Conservation (phyloP, 768 basidiomycete genomes). For the Cytidiella melzeri region DNA sequence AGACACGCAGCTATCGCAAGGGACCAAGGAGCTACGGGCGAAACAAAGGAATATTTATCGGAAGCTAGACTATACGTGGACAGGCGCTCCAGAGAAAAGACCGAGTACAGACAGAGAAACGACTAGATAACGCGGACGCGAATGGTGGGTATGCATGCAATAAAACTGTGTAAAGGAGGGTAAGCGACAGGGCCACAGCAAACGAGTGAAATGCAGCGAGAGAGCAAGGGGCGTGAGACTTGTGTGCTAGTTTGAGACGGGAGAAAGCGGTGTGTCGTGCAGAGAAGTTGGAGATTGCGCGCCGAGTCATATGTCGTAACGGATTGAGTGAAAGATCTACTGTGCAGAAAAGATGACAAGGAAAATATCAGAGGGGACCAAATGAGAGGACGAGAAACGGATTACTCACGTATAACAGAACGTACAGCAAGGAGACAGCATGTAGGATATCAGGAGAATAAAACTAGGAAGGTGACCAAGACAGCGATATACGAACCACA, state of each 20-base stretch:
- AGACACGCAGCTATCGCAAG: too few relatives aligned
- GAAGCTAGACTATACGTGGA: too few relatives aligned
- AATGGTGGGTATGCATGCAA: not conserved
- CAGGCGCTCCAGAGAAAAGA: too few relatives aligned
- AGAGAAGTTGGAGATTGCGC: slow-evolving; percentile 5
- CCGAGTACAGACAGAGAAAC: not conserved
- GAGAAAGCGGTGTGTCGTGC: slow-evolving; percentile 12
- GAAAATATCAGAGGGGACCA: not conserved
- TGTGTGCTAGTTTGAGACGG: slow-evolving; percentile 11
- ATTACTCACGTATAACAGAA: slow-evolving; percentile 7
- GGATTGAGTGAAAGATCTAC: slow-evolving; percentile 11
- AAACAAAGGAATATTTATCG: too few relatives aligned
- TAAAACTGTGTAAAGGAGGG: slow-evolving; percentile 7
- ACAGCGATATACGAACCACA: slow-evolving; percentile 8
- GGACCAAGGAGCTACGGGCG: too few relatives aligned
- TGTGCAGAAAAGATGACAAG: not conserved
- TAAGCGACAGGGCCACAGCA: slow-evolving; percentile 10
- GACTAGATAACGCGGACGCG: not conserved
- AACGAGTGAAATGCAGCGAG: slow-evolving; percentile 14
- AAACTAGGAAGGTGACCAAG: slow-evolving; percentile 11
- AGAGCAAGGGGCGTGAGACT: slow-evolving; percentile 10
- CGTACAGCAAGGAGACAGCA: slow-evolving; percentile 12
- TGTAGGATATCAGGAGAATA: slow-evolving; percentile 12
- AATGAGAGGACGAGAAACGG: not conserved
- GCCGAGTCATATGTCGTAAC: slow-evolving; percentile 6